These are phyloP conservation scores for Lactarius tabidus DNA, from an alignment of 768 basidiomycete species.

Conservation along the genomic window DNA sequence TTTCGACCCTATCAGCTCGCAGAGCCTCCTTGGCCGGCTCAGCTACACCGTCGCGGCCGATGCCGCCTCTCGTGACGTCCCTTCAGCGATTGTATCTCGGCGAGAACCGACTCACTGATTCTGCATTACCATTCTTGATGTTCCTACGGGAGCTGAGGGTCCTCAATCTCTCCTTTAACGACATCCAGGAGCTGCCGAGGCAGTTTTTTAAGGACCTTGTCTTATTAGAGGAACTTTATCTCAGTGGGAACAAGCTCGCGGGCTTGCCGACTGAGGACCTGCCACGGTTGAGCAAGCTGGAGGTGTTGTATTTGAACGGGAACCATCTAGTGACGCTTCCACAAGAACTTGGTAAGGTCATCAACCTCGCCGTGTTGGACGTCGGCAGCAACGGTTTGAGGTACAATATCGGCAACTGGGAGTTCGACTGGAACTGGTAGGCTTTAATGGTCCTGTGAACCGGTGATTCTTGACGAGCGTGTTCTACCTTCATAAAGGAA, in stretches of 20 bases:
- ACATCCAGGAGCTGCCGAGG: constrained; percentile 82
- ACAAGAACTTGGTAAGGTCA: constrained; percentile 81
- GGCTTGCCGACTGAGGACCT: constrained; percentile 88
- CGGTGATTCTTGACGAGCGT: neutral
- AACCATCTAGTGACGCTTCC: constrained; percentile 92
- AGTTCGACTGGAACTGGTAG: constrained; percentile 99
- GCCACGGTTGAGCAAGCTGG: constrained; percentile 59
- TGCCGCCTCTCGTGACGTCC: constrained; percentile 62
- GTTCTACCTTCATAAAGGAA: constrained; percentile 56
- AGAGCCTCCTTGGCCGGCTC: constrained; percentile 41
- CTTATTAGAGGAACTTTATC: constrained; percentile 79
- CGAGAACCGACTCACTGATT: constrained; percentile 84
- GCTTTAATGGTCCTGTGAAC: constrained; percentile 28
- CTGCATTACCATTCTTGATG: constrained; percentile 70
- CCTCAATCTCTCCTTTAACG: constrained; percentile 93
- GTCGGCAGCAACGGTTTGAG: constrained; percentile 90
- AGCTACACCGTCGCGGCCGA: constrained; percentile 27
- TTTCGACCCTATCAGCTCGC: constrained; percentile 33
- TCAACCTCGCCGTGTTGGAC: constrained; percentile 75
- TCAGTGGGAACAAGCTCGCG: constrained; percentile 93
- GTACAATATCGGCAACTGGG: constrained; percentile 98
- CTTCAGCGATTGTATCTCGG: constrained; percentile 81
- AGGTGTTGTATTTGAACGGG: constrained; percentile 84
- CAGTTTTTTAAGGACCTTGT: constrained; percentile 69
- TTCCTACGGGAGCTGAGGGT: constrained; percentile 72